phyloP scores from a whole-genome alignment of 164 flowering plant genomes.

The Platanus orientalis region DNA sequence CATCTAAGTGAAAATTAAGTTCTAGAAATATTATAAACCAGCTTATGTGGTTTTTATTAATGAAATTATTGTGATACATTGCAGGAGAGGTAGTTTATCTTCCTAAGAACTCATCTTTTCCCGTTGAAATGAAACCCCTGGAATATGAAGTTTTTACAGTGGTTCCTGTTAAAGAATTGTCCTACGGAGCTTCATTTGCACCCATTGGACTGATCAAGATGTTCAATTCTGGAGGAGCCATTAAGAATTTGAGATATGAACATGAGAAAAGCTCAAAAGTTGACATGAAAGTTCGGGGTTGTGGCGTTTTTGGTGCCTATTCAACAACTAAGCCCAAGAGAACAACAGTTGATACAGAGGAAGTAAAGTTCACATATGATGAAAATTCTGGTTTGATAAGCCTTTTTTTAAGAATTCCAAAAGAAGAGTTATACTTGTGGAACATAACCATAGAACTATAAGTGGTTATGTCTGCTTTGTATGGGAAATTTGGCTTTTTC shows the following conservation, averaged over 20 bases:
- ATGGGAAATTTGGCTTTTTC: too few relatives aligned
- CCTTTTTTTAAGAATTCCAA: constrained; percentile 37
- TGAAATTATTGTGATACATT: constrained; percentile 6
- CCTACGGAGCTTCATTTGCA: constrained; percentile 44
- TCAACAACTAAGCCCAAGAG: constrained; percentile 56
- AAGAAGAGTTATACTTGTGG: constrained; percentile 61
- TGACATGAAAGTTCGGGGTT: constrained; percentile 54
- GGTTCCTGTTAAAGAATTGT: constrained; percentile 52
- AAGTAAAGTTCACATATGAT: constrained; percentile 44
- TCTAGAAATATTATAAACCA: neutral
- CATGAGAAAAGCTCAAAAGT: constrained; percentile 22
- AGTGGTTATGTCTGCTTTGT: neutral
- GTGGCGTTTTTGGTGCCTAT: constrained; percentile 68
- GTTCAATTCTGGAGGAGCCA: constrained; percentile 89
- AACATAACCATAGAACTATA: constrained; percentile 37
- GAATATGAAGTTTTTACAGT: constrained; percentile 77
- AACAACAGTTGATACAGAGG: constrained; percentile 43
- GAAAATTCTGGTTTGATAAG: constrained; percentile 42
- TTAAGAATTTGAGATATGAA: constrained; percentile 54
- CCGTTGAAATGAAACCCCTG: constrained; percentile 52
- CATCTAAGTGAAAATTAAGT: too few relatives aligned
- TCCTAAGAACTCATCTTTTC: constrained; percentile 52
- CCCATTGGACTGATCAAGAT: too few relatives aligned
- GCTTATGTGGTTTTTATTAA: neutral
- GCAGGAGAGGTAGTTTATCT: constrained; percentile 69